Base-by-base conservation (phyloP, 129 eudicot genomes). In the Chrysanthemum makinoi region DNA sequence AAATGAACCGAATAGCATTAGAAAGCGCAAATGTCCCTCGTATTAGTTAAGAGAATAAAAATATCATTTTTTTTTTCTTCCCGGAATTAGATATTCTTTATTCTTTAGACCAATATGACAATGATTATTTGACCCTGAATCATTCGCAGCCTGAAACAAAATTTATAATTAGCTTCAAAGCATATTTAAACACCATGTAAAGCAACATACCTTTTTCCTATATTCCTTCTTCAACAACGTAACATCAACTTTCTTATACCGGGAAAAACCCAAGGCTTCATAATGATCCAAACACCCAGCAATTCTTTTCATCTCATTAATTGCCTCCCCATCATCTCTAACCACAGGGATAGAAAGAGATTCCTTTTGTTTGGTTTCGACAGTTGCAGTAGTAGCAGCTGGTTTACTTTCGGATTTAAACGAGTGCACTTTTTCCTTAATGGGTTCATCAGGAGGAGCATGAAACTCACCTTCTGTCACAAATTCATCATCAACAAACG, bases 191-290 rank as follows among this genome's bases (percentile, higher is more conserved):
- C 26, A 57, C 63, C 13, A 15, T 52, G 5, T 52, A 22, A 28
- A 61, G n/a, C 47, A 61, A 2, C 80, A 12, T 59, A 93, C 98
- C 96, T 85, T 93, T 72, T 85, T 93, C 72, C 86, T 80, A 78
- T 95, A 95, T 81, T 95, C 99, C 85, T 88, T 95, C 87, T 83
- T 95, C 83, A 95, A 82, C 61, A 85, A 67, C 3, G 65, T 30
- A 22, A 70, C 72, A 80, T 93, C 98, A 73, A 89, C 79, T 65
- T 81, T 89, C 76, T 80, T 80, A 55, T 73, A 79, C 26, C 88
- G 88, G 11, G 85, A 81, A 78, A 89, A 79, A 24, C 91, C 98
- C 55, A 93, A 71, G 4, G 92, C 89, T 80, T 89, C 96, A 54
- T 93, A 89, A 75, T 95, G 99, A 85, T 95, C 85, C 59, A 58